A percentile compares a stretch with the other conserved stretches of the same genome.
Conservation (phyloP, 805 yeast species). For the Wickerhamomyces subpelliculosus region DNA sequence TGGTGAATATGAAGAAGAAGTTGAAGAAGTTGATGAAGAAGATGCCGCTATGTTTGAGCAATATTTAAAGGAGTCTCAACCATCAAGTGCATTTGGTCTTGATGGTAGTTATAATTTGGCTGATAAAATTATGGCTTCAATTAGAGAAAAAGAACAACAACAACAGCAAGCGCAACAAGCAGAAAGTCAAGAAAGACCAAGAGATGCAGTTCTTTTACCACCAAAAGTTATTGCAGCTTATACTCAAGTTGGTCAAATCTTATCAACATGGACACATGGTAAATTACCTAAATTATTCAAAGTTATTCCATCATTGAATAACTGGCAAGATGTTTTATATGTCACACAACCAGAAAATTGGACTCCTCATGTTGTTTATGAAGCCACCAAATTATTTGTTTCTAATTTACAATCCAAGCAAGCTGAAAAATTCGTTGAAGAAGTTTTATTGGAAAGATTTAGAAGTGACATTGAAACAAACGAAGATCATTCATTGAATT, state of each 20-base stretch:
- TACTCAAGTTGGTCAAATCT: constrained; percentile 80
- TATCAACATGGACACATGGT: constrained; percentile 89
- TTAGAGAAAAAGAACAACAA: constrained; percentile 61
- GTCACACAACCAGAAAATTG: constrained; percentile 90
- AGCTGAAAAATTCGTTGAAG: constrained; percentile 75
- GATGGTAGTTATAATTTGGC: constrained; percentile 64
- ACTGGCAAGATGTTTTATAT: constrained; percentile 93
- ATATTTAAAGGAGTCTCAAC: constrained; percentile 45
- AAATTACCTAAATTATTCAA: constrained; percentile 95
- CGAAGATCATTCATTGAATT: constrained; percentile 75
- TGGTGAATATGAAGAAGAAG: constrained; percentile 44
- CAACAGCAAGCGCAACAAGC: constrained; percentile 19
- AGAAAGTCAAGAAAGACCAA: constrained; percentile 32
- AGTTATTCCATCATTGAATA: constrained; percentile 83
- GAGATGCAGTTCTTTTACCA: constrained; percentile 80
- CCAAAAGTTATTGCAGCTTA: constrained; percentile 96
- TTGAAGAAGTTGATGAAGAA: constrained; percentile 63
- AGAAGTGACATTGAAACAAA: constrained; percentile 64
- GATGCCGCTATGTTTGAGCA: constrained; percentile 82
- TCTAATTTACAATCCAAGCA: constrained; percentile 83
- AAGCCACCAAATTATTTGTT: constrained; percentile 90
- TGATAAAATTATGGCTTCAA: constrained; percentile 88
- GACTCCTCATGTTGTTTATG: constrained; percentile 94
- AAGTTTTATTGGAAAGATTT: constrained; percentile 64
- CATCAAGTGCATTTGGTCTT: constrained; percentile 25